Percentiles rank a stretch among this genome's conserved stretches.
These are phyloP conservation scores for Paecilomyces fulvus DNA, from an alignment of 2,329 filamentous ascomycete genomes.

Conservation along the genomic window DNA sequence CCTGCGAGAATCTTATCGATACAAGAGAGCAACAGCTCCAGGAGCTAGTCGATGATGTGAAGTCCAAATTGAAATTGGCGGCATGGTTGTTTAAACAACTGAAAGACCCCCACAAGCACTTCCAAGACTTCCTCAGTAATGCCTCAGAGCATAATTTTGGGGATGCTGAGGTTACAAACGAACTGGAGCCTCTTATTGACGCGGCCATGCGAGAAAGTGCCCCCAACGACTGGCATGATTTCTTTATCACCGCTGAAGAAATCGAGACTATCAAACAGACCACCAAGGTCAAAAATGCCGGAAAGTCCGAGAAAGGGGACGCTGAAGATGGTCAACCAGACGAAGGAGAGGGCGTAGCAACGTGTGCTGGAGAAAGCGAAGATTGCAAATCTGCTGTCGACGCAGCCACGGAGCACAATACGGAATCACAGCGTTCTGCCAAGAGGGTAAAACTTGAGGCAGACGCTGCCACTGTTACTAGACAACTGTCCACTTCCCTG, in stretches of 20 bases:
- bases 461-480: neutral
- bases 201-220: constrained; percentile 9
- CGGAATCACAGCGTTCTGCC: neutral
- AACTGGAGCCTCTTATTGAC: constrained; percentile 13
- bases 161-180: constrained; percentile 17
- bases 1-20: constrained; percentile 23
- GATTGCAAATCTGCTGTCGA: neutral
- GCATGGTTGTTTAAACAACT: constrained; percentile 21
- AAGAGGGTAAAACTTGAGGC: constrained; percentile 1
- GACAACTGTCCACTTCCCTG: neutral
- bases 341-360: neutral
- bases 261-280: neutral
- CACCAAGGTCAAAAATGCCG: neutral
- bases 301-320: neutral
- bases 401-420: neutral
- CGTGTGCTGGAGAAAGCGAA: neutral
- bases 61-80: constrained; percentile 17
- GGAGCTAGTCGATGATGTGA: constrained; percentile 14
- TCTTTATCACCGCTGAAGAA: constrained; percentile 11
- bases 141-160: constrained; percentile 21
- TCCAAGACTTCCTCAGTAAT: constrained; percentile 19
- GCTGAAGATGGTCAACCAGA: neutral
- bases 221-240: constrained; percentile 21
- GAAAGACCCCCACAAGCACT: constrained; percentile 14
- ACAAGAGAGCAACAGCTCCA: constrained; percentile 15